Base-by-base conservation (phyloP, 2,329 filamentous ascomycete species). In the Capronia epimyces region DNA sequence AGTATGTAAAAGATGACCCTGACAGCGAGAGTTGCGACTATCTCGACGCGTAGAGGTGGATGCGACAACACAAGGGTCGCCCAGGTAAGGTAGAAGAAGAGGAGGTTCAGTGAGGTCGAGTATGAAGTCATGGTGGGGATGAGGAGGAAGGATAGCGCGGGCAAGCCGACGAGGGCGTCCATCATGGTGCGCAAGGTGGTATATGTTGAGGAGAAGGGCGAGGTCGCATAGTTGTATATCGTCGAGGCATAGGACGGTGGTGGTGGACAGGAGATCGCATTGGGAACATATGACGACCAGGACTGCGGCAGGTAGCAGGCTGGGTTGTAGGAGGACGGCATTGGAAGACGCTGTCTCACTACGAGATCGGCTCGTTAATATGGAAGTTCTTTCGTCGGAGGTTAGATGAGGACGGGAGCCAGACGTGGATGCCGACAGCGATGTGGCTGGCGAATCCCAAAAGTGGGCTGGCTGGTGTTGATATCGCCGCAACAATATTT, bases 61-160 rank as follows among this genome's bases (percentile, higher is more conserved):
- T 94, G 86, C 5, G 85, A 86, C 2, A 91, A 73, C 32, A 94
- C 81, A 25, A 96, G 77, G 0, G 87, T 91, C 4, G 82, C 82
- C 89, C 89, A 95, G 60, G 87, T 91, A 72, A 95, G 79, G 67
- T 89, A 91, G 69, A 95, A 93, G 73, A 95, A 90, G 56, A 94
- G 72, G 20, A 95, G 71, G 67, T 93, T 95, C 57, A 95, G 74
- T 1, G 84, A 89, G 1, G 89, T 91, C 36, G 75, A 84, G 72
- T 85, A 89, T 5, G 86, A 84, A 5, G 80, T 78, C 51, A 82
- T 66, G 41, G 77, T 73, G 1, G 81, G 79, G 16, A 80, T 76
- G 43, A 83, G 72, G 61, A 86, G 74, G 55, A 83, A 86, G 22
- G 84, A 86, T 34, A 87, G 69, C 57, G 88, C 77, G 1, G 86